Percentiles rank a stretch among this genome's conserved stretches.
Conservation (phyloP, 768 basidiomycete species). For the Tricholoma sp. region DNA sequence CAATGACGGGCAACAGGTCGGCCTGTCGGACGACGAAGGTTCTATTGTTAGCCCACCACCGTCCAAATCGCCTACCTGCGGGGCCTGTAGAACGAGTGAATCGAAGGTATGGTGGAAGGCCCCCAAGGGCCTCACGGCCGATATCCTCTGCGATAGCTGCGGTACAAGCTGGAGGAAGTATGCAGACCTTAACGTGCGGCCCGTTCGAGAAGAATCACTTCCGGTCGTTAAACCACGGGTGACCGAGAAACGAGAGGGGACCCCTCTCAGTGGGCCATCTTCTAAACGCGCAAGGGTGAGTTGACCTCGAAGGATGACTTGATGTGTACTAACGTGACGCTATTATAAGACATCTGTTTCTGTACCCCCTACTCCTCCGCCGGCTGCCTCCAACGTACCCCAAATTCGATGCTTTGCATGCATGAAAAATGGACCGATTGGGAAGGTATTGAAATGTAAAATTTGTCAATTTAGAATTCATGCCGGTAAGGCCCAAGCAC, state of each 20-base stretch:
- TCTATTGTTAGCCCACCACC: slow-evolving; percentile 57
- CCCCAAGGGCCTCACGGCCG: slow-evolving; percentile 75
- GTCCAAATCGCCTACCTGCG: slow-evolving; percentile 60
- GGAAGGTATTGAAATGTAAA: slow-evolving; percentile 78
- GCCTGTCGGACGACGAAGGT: slow-evolving; percentile 66
- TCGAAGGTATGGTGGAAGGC: slow-evolving; percentile 88
- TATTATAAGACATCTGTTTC: slow-evolving; percentile 40
- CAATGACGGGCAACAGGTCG: slow-evolving; percentile 41
- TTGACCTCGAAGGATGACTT: background rate
- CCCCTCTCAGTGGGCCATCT: slow-evolving; percentile 40
- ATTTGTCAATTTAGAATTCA: slow-evolving; percentile 77
- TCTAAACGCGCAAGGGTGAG: slow-evolving; percentile 42
- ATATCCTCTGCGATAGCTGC: slow-evolving; percentile 79
- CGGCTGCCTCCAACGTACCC: slow-evolving; percentile 44
- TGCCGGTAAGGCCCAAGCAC: slow-evolving; percentile 46
- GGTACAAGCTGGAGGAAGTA: slow-evolving; percentile 92
- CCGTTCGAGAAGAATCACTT: slow-evolving; percentile 60
- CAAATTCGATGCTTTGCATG: slow-evolving; percentile 76
- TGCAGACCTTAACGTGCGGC: slow-evolving; percentile 78
- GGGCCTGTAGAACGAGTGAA: slow-evolving; percentile 80
- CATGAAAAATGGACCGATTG: slow-evolving; percentile 64
- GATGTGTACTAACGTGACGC: background rate
- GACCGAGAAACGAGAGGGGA: slow-evolving; percentile 60
- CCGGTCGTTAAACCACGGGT: slow-evolving; percentile 48
- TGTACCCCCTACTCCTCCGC: slow-evolving; percentile 61